phyloP scores from a whole-genome alignment of 495 filamentous ascomycete species.

The Lentithecium fluviatile region DNA sequence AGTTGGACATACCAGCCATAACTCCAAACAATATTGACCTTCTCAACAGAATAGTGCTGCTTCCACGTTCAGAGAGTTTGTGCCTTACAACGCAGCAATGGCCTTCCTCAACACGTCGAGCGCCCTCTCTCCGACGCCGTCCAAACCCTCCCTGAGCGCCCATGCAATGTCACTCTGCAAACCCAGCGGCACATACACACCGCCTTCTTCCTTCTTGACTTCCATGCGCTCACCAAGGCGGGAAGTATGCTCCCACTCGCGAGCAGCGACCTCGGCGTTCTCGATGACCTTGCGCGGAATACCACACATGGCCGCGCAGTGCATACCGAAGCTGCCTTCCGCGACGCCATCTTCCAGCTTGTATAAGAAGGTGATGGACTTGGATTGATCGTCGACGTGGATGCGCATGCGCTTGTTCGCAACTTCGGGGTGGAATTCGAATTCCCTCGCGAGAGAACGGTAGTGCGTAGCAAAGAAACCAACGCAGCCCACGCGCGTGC shows the following conservation, averaged over 20 bases:
- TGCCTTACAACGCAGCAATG: conserved; percentile 68
- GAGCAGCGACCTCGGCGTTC: conserved; percentile 83
- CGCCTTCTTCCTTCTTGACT: conserved; percentile 62
- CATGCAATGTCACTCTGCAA: conserved; percentile 89
- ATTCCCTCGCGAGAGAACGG: conserved; percentile 88
- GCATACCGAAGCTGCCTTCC: conserved; percentile 98
- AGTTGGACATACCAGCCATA: no score
- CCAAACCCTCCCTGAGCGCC: conserved; percentile 59
- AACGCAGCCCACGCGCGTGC: conserved; percentile 85
- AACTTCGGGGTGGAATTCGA: conserved; percentile 84
- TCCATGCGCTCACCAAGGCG: conserved; percentile 85
- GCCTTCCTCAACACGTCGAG: conserved; percentile 72
- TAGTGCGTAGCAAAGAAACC: conserved; percentile 99
- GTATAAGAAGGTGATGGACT: conserved; percentile 90
- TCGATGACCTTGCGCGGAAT: conserved; percentile 82
- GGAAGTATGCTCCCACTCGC: conserved; percentile 92
- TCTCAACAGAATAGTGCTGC: no score
- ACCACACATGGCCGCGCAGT: conserved; percentile 97
- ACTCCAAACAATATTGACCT: no score
- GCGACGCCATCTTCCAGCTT: conserved; percentile 93
- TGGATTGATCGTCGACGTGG: conserved; percentile 79
- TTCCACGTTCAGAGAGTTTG: no score
- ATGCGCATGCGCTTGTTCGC: conserved; percentile 86
- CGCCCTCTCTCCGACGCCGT: conserved; percentile 43
- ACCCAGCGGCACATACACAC: conserved; percentile 74